phyloP scores from a whole-genome alignment of 345 rosid genomes.

The Rhodamnia argentea region DNA sequence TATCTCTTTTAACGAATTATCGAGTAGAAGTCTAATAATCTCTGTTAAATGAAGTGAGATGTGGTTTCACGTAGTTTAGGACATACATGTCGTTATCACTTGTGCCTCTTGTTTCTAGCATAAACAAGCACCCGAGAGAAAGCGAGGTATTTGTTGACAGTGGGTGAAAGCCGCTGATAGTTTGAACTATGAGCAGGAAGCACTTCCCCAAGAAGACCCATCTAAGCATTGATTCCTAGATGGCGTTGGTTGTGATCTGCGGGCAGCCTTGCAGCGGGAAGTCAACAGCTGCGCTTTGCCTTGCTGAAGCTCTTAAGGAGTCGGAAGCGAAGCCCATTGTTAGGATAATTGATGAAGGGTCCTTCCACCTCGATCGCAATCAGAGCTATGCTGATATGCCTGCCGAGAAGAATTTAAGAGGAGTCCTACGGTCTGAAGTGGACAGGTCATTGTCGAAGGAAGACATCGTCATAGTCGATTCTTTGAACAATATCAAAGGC shows the following conservation, averaged over 20 bases:
- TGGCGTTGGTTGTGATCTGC: slow-evolving; percentile 91
- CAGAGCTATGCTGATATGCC: slow-evolving; percentile 87
- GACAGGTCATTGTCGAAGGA: slow-evolving; percentile 94
- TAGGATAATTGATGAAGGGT: slow-evolving; percentile 62
- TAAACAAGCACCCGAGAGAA: background rate
- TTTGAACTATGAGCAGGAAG: background rate
- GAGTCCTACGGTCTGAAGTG: slow-evolving; percentile 92
- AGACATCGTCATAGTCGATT: slow-evolving; percentile 72
- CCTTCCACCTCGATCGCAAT: slow-evolving; percentile 82
- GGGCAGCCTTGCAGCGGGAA: slow-evolving; percentile 98
- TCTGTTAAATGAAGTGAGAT: background rate
- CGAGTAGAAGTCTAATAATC: background rate
- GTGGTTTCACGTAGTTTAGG: background rate
- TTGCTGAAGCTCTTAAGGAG: slow-evolving; percentile 58
- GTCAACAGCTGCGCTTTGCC: slow-evolving; percentile 52
- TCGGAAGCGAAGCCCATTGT: slow-evolving; percentile 48
- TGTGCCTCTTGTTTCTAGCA: background rate
- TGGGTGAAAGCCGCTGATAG: background rate
- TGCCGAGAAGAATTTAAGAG: slow-evolving; percentile 85
- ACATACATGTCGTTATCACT: background rate
- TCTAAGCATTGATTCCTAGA: background rate
- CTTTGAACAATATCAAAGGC: slow-evolving; percentile 91
- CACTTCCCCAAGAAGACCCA: background rate
- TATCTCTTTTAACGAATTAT: background rate
- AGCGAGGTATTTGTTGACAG: background rate